Evolutionary conservation across 2,329 filamentous ascomycete genomes (phyloP).

Genomic region (Cladobotryum protrusum): DNA sequence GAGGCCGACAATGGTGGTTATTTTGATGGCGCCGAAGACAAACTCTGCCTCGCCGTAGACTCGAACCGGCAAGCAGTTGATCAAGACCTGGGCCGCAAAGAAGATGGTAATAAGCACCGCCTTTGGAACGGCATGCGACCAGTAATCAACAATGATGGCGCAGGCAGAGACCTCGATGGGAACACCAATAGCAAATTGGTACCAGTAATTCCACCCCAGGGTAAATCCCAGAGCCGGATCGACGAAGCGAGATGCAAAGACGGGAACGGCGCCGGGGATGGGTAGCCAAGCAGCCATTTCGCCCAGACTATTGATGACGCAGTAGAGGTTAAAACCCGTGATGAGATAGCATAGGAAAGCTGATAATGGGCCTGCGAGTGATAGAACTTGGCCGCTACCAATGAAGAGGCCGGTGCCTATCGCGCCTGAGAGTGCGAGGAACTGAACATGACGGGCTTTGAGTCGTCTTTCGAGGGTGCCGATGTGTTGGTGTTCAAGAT

Average conservation of each 20-base stretch:
- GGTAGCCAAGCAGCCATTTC: constrained; percentile 59
- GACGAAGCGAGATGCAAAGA: constrained; percentile 44
- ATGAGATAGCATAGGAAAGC: constrained; percentile 36
- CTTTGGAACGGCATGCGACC: constrained; percentile 24
- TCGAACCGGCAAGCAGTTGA: constrained; percentile 35
- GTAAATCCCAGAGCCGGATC: constrained; percentile 41
- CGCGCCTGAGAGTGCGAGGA: constrained; percentile 35
- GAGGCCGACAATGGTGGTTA: constrained; percentile 43
- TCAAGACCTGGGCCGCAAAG: constrained; percentile 29
- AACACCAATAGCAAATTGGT: constrained; percentile 43
- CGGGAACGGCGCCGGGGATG: constrained; percentile 46
- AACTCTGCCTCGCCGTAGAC: constrained; percentile 51
- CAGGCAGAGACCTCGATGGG: constrained; percentile 41
- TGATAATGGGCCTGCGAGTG: constrained; percentile 35
- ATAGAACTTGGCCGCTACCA: constrained; percentile 37
- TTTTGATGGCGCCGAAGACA: constrained; percentile 41
- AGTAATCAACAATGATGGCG: constrained; percentile 42
- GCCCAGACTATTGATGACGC: constrained; percentile 43
- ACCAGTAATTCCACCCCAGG: constrained; percentile 48
- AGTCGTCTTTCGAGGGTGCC: constrained; percentile 32
- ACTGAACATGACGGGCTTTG: constrained; percentile 37
- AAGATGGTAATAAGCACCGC: constrained; percentile 32
- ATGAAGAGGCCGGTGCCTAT: constrained; percentile 41
- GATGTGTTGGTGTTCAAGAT: constrained; percentile 22
- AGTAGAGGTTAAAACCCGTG: constrained; percentile 43